Evolutionary conservation across 305 asterid species (phyloP).

Genomic region (Fraxinus sp.): DNA sequence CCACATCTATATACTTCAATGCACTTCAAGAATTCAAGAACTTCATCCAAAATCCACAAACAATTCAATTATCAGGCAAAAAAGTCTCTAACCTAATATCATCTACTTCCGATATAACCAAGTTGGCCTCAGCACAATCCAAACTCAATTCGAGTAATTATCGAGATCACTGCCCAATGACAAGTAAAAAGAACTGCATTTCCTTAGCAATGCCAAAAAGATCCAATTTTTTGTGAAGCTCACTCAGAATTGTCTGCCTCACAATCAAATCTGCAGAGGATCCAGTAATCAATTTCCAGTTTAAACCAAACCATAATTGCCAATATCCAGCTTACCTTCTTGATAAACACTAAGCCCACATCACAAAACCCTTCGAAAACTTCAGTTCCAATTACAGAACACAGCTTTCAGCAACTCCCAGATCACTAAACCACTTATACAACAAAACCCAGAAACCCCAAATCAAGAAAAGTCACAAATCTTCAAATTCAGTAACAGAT

Average conservation of each 20-base stretch:
- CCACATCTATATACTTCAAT: conserved; percentile 1
- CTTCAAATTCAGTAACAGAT: not conserved
- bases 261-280: not conserved
- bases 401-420: conserved; percentile 1
- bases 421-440: conserved; percentile 18
- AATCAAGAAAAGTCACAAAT: not conserved
- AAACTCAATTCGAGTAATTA: not conserved
- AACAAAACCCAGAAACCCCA: conserved; percentile 11
- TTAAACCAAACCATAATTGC: not conserved
- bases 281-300: not conserved
- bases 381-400: conserved; percentile 12
- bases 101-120: not conserved
- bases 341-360: not conserved
- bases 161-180: not conserved
- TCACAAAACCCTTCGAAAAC: not conserved
- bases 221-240: not conserved
- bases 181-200: not conserved
- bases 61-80: not conserved
- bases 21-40: not conserved
- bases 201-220: conserved; percentile 1
- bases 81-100: not conserved
- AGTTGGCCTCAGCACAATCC: not conserved
- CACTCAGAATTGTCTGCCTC: not conserved
- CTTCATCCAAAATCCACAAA: conserved; percentile 4
- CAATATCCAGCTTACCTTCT: not conserved